Base-by-base conservation (phyloP, 768 basidiomycete genomes). In the Naganishia friedmannii region DNA sequence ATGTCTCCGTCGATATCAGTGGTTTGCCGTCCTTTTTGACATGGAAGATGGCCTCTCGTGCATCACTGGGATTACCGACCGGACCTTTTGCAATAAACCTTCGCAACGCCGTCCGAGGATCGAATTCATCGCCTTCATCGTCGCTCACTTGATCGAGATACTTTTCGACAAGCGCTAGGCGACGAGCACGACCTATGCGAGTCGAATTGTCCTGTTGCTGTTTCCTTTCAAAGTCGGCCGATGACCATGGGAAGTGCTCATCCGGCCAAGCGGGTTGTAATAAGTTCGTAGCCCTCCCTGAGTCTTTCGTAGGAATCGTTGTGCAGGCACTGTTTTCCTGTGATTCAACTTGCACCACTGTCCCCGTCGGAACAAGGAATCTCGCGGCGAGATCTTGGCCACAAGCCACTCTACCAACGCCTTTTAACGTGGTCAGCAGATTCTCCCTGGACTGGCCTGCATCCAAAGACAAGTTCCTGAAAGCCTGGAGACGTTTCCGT, bases 91-190 rank as follows among this genome's bases (percentile, higher is more conserved):
- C 53, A 32, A 65, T 53, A 32, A 31, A 39, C 13, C 23, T 39
- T 10, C 37, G 48, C 39, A 65, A 45, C 12, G 45, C 69, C 5
- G 55, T 26, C 8, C 53, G 42, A 31, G 65, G 48, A 32, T 65
- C 70, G 28, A 45, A 45, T 34, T 67, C 70, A 15, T 55, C 51
- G 13, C 26, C 31, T 39, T 72, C 67, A n/a, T 68, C 67, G n/a
- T 68, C 67, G 31, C 67, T 72, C 12, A 54, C 34, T 37, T 39
- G 51, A 29, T 72, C 67, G 19, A 72, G 71, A 46, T 68, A 71
- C 28, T 57, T 55, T 46, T 71, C 70, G 31, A 71, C 60, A 28
- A 34, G 65, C 26, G 70, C 63, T 19, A 68, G 46, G 1, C 60
- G 39, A 15, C 67, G 67, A 29, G 48, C 54, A 7, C 67, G 67